Evolutionary conservation across 73 alveolate species (phyloP).

Genomic region (Paraurostyla sp.): DNA sequence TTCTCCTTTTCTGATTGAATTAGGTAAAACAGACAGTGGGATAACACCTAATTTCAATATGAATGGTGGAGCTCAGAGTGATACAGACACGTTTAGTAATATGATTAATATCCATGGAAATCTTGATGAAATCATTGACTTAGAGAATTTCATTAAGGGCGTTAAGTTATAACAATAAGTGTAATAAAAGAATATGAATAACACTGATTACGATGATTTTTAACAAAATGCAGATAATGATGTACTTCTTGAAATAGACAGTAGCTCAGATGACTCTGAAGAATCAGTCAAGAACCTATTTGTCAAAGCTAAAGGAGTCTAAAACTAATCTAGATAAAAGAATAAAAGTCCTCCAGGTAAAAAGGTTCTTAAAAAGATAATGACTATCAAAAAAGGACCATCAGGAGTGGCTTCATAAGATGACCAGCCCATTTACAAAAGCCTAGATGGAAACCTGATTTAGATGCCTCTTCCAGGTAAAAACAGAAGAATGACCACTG

Average conservation of each 20-base stretch:
- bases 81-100: conserved; percentile 39
- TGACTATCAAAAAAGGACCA: too few relatives aligned
- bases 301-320: neutral
- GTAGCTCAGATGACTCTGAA: conserved; percentile 49
- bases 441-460: too few relatives aligned
- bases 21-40: neutral
- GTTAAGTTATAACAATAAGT: neutral
- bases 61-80: neutral
- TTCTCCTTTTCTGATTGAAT: neutral
- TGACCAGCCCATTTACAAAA: too few relatives aligned
- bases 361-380: too few relatives aligned
- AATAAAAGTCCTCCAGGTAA: neutral
- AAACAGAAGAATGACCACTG: too few relatives aligned
- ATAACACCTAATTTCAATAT: neutral
- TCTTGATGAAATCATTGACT: conserved; percentile 29
- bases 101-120: conserved; percentile 18
- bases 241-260: neutral
- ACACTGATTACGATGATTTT: conserved; percentile 15
- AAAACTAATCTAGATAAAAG: neutral
- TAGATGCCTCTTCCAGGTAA: too few relatives aligned
- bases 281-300: conserved; percentile 8
- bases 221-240: too few relatives aligned
- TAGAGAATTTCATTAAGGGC: conserved; percentile 34
- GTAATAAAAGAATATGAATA: neutral
- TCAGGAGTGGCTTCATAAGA: too few relatives aligned